phyloP scores from a whole-genome alignment of 139 green algal genomes.

The Mesotaenium endlicherianum region DNA sequence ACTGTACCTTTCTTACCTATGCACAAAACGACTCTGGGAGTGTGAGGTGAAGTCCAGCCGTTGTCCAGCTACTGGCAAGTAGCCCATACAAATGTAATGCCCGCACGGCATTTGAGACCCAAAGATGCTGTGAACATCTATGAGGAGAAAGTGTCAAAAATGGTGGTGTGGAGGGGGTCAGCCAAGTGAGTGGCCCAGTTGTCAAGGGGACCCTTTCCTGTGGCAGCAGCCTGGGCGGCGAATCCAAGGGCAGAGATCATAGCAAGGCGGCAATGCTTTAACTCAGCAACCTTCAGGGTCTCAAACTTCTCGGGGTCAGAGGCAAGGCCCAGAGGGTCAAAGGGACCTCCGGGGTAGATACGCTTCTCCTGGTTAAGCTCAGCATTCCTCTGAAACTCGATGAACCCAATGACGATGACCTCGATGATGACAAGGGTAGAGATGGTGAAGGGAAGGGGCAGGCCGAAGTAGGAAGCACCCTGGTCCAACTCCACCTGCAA shows the following conservation, averaged over 20 bases:
- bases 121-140: no score
- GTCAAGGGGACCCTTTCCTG: slow-evolving; percentile 54
- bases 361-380: slow-evolving; percentile 52
- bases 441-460: slow-evolving; percentile 50
- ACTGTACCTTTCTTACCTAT: no score
- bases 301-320: slow-evolving; percentile 29
- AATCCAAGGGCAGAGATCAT: slow-evolving; percentile 60
- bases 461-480: slow-evolving; percentile 43
- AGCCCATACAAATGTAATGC: no score
- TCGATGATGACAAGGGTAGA: slow-evolving; percentile 48
- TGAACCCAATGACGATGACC: slow-evolving; percentile 49
- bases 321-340: slow-evolving; percentile 56
- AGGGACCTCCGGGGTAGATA: slow-evolving; percentile 54
- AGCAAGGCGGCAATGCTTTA: slow-evolving; percentile 57
- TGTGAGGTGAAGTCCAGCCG: no score
- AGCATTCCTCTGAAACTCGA: slow-evolving; percentile 51
- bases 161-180: slow-evolving; percentile 41
- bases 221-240: slow-evolving; percentile 53
- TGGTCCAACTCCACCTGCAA: slow-evolving; percentile 44
- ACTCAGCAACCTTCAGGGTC: slow-evolving; percentile 55
- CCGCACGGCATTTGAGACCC: no score
- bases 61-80: no score
- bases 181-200: slow-evolving; percentile 50
- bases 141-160: slow-evolving; percentile 53
- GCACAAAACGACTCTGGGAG: no score